Evolutionary conservation across 1,284 basidiomycete species (phyloP).

Genomic region (Austroboletus novae-zelandiae): DNA sequence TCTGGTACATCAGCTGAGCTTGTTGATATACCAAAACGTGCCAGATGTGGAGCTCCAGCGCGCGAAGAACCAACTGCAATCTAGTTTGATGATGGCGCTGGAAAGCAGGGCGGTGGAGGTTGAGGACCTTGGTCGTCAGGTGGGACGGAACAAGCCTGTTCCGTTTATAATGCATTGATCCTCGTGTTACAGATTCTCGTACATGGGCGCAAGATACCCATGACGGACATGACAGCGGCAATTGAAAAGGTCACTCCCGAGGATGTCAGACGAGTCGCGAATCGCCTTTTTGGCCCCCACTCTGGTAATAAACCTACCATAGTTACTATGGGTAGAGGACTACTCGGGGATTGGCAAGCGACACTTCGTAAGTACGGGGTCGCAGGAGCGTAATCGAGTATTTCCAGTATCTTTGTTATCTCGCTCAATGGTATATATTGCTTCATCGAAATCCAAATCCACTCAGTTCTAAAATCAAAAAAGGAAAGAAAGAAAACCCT

Average conservation of each 20-base stretch:
- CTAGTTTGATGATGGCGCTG: constrained; percentile 91
- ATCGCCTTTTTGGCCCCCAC: constrained; percentile 65
- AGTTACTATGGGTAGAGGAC: constrained; percentile 72
- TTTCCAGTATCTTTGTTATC: neutral
- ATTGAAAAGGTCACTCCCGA: constrained; percentile 81
- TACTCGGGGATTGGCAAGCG: constrained; percentile 58
- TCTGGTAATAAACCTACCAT: constrained; percentile 65
- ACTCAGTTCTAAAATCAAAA: neutral
- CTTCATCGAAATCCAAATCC: no score
- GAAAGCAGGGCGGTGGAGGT: constrained; percentile 91
- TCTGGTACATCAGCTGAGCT: constrained; percentile 80
- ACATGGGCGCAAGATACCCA: constrained; percentile 84
- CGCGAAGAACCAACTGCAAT: constrained; percentile 96
- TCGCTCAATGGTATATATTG: neutral
- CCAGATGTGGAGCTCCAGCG: constrained; percentile 72
- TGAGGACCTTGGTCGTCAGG: constrained; percentile 84
- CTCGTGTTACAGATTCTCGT: constrained; percentile 70
- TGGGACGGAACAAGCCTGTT: constrained; percentile 28
- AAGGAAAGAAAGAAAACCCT: neutral
- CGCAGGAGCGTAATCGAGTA: constrained; percentile 28
- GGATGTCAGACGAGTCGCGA: constrained; percentile 72
- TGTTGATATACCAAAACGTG: constrained; percentile 68
- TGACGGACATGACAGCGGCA: constrained; percentile 89
- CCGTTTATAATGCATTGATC: neutral
- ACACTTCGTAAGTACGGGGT: constrained; percentile 71